phyloP scores from a whole-genome alignment of 2,329 filamentous ascomycete genomes.

The Calycina herbarum region DNA sequence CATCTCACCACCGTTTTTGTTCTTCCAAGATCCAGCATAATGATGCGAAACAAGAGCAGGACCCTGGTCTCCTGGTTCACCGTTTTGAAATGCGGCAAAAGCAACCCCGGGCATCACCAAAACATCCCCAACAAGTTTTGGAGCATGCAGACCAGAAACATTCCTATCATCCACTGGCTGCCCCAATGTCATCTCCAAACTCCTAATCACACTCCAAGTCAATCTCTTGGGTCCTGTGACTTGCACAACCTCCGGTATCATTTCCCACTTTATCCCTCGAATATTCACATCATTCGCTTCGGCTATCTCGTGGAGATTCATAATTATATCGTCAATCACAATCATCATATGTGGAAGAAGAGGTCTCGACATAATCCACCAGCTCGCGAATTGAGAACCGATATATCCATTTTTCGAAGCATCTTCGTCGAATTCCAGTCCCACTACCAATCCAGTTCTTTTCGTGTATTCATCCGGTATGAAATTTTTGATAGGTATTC shows the following conservation, averaged over 20 bases:
- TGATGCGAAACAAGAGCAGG: constrained; percentile 23
- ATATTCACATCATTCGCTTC: constrained; percentile 24
- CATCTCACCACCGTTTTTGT: constrained; percentile 23
- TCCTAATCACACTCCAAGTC: constrained; percentile 33
- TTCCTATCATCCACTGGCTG: constrained; percentile 23
- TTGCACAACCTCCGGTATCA: constrained; percentile 36
- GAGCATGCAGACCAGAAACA: constrained; percentile 30
- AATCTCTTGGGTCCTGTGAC: constrained; percentile 35
- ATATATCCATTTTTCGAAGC: constrained; percentile 15
- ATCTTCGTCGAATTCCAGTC: constrained; percentile 40
- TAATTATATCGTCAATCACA: constrained; percentile 36
- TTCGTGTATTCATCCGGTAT: constrained; percentile 38
- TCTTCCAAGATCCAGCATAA: constrained; percentile 28
- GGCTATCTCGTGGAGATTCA: constrained; percentile 22
- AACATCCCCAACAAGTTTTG: constrained; percentile 37
- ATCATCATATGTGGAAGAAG: constrained; percentile 30
- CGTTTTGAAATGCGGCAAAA: constrained; percentile 21
- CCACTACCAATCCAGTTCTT: constrained; percentile 39
- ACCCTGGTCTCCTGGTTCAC: constrained; percentile 17
- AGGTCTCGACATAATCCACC: constrained; percentile 37
- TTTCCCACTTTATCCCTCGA: constrained; percentile 24
- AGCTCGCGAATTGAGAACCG: constrained; percentile 34
- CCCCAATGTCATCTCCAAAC: constrained; percentile 28
- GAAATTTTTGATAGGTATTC: constrained; percentile 39
- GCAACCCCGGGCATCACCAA: constrained; percentile 25